Evolutionary conservation across 768 basidiomycete species (phyloP), one percentile per base, ranked within the genome.

Genomic region (Phlebiopsis flavidoalba): DNA sequence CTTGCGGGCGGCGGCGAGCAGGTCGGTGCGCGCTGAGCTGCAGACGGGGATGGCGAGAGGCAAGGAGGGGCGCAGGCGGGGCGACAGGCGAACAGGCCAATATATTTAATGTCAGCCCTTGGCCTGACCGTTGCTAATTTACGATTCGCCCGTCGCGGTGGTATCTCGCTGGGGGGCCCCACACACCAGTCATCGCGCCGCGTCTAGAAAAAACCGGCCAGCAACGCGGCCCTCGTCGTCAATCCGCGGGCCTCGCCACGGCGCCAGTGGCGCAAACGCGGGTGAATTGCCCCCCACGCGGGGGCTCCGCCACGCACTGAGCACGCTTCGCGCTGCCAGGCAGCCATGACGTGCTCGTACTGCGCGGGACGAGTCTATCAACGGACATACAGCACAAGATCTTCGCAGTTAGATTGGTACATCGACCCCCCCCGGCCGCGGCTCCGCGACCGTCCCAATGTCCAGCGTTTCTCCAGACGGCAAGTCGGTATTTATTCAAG

Each of bases 101-200:
- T 49, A 55, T n/a, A n/a, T n/a, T 55, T 36, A 55, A 55, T 36
- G 54, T 55, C 54, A 55, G 54, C 54, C 54, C 54, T 40, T 37
- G 21, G 22, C 54, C 54, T 37, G 54, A 35, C 54, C 24, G 54
- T n/a, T 53, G 33, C 53, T 53, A 53, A n/a, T n/a, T 53, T 31
- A 19, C 21, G 21, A 53, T 36, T 36, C 36, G 54, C 54, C 36
- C 12, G 24, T 40, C 40, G 3, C 40, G 17, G n/a, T n/a, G n/a
- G 11, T 12, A 12, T 43, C 40, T 43, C 11, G 11, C 17, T 43
- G 40, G n/a, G n/a, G n/a, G n/a, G 40, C 3, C 40, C 40, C 40
- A 2, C 40, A 43, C 40, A 43, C 11, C 40, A n/a, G 17, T 43
- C 40, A 43, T 43, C 40, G 17, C 40, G 17, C 40, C 40, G 40